Percentiles rank a stretch among this genome's conserved stretches.
Conservation (phyloP, 306 rosid species). For the Pyrus betulifolia region DNA sequence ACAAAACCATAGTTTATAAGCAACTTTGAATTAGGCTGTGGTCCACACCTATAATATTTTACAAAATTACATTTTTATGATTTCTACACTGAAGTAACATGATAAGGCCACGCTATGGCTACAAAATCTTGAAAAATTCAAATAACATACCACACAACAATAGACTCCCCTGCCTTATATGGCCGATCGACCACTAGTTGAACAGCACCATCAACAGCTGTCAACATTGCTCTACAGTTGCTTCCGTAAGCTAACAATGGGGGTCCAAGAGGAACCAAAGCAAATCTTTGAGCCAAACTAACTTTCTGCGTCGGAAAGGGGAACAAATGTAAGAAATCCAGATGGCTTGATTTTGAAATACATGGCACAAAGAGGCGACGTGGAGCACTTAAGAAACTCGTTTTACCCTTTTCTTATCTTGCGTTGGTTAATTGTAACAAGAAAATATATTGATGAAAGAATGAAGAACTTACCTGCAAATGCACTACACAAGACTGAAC, state of each 20-base stretch:
- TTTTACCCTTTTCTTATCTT: background rate
- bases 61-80: constrained; percentile 16
- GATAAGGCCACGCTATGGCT: background rate
- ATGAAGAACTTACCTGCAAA: constrained; percentile 58
- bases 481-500: constrained; percentile 98
- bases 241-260: constrained; percentile 84
- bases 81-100: background rate
- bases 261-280: constrained; percentile 96
- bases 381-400: background rate
- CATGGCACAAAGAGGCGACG: background rate
- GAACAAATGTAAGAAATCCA: background rate
- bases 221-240: constrained; percentile 83
- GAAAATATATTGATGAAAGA: background rate
- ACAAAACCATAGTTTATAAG: constrained; percentile 92
- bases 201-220: constrained; percentile 72
- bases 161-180: constrained; percentile 80
- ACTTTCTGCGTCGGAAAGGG: constrained; percentile 62
- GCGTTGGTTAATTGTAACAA: background rate
- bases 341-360: background rate
- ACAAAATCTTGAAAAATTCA: constrained; percentile 12
- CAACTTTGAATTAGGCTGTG: constrained; percentile 88
- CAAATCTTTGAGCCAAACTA: constrained; percentile 95
- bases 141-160: constrained; percentile 69
- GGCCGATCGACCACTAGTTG: constrained; percentile 81
- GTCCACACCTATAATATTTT: constrained; percentile 78